Evolutionary conservation across 345 rosid species (phyloP).

Genomic region (Leavenworthia alabamica): DNA sequence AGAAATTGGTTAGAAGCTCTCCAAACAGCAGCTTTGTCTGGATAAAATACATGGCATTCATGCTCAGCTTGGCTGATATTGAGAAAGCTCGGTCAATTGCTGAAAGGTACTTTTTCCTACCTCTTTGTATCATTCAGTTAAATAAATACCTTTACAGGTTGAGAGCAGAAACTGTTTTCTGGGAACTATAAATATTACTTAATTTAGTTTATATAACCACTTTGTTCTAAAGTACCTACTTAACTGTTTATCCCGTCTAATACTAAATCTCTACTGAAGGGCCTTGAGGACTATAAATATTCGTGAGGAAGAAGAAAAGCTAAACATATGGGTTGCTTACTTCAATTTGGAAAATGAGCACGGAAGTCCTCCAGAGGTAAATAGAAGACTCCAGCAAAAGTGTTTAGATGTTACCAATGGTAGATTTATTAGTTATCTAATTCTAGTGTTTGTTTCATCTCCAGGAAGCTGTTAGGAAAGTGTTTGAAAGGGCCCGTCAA

Average conservation of each 20-base stretch:
- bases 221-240: not conserved
- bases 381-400: not conserved
- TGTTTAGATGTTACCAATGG: not conserved
- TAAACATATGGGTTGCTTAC: constrained; percentile 93
- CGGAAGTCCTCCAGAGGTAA: constrained; percentile 93
- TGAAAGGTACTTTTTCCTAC: constrained; percentile 56
- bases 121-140: not conserved
- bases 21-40: constrained; percentile 92
- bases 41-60: constrained; percentile 85
- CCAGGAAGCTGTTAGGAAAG: constrained; percentile 78
- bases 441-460: constrained; percentile 20
- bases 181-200: not conserved
- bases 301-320: constrained; percentile 91
- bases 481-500: constrained; percentile 85
- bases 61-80: constrained; percentile 68
- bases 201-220: not conserved
- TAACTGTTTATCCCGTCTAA: not conserved
- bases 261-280: constrained; percentile 39
- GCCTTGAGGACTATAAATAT: constrained; percentile 80
- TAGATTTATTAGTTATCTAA: not conserved
- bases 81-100: constrained; percentile 91
- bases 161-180: not conserved
- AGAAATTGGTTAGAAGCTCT: constrained; percentile 81
- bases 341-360: constrained; percentile 89
- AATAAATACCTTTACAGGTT: not conserved